Percentiles rank a stretch among this genome's conserved stretches.
Evolutionary conservation across 2,329 filamentous ascomycete genomes (phyloP).

Genomic region (Chrysosporium queenslandicum): DNA sequence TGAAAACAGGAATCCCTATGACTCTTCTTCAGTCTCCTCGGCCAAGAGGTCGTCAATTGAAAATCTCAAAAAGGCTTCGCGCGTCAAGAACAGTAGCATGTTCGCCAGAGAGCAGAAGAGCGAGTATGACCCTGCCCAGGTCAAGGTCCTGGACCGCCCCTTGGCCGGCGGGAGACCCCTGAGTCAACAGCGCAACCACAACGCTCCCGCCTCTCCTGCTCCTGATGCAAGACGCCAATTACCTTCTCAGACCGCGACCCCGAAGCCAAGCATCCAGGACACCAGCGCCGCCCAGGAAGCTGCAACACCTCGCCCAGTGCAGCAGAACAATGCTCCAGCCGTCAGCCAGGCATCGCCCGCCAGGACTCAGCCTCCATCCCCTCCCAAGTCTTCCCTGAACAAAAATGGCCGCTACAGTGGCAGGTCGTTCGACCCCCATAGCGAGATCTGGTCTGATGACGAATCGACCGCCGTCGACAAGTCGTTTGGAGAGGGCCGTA

Average conservation of each 20-base stretch:
- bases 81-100: constrained; percentile 97
- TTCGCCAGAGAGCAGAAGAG: constrained; percentile 85
- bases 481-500: constrained; percentile 54
- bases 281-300: background rate
- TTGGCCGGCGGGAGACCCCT: constrained; percentile 54
- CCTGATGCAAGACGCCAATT: constrained; percentile 17
- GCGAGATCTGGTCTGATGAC: constrained; percentile 56
- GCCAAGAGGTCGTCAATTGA: constrained; percentile 86
- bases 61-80: constrained; percentile 84
- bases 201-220: constrained; percentile 47
- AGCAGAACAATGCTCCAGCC: constrained; percentile 21
- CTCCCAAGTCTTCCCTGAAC: constrained; percentile 81
- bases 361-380: constrained; percentile 59
- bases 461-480: constrained; percentile 52
- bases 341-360: constrained; percentile 45
- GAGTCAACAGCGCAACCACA: constrained; percentile 56
- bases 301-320: background rate
- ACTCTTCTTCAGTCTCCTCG: constrained; percentile 52
- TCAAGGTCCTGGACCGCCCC: constrained; percentile 71
- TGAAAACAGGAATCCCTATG: constrained; percentile 58
- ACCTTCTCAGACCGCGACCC: constrained; percentile 14
- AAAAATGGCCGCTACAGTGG: constrained; percentile 49
- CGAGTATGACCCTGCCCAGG: constrained; percentile 75
- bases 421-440: constrained; percentile 61
- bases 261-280: constrained; percentile 20